Conservation (phyloP, 805 yeast genomes). For the Barnettozyma vustinii region DNA sequence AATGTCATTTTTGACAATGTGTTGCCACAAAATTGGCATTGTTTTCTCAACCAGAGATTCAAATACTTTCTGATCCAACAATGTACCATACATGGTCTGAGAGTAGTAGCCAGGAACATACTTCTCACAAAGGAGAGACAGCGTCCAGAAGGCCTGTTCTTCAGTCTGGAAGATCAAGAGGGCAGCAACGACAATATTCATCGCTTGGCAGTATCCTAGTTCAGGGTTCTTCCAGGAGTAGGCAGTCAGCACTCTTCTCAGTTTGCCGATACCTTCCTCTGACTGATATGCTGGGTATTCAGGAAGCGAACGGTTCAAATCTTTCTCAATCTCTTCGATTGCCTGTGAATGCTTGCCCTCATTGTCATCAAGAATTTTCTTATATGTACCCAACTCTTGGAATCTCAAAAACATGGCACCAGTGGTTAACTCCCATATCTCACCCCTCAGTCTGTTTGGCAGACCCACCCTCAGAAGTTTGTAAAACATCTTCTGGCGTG, state of each 20-base stretch:
- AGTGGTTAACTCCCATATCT: slow-evolving; percentile 87
- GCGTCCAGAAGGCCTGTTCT: slow-evolving; percentile 96
- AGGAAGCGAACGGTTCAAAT: slow-evolving; percentile 88
- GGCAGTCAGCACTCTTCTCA: slow-evolving; percentile 85
- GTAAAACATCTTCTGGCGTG: slow-evolving; percentile 71
- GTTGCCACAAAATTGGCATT: slow-evolving; percentile 85
- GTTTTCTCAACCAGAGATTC: slow-evolving; percentile 86
- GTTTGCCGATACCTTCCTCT: slow-evolving; percentile 75
- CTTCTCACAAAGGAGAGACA: slow-evolving; percentile 73
- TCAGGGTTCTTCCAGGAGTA: slow-evolving; percentile 97
- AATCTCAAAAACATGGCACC: slow-evolving; percentile 79
- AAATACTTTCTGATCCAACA: slow-evolving; percentile 89
- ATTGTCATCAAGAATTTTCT: slow-evolving; percentile 51
- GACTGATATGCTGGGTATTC: slow-evolving; percentile 93
- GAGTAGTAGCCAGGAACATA: slow-evolving; percentile 95
- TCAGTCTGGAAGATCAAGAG: slow-evolving; percentile 82
- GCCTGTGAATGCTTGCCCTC: slow-evolving; percentile 69
- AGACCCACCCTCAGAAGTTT: slow-evolving; percentile 84
- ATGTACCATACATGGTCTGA: slow-evolving; percentile 94
- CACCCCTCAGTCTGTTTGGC: slow-evolving; percentile 94
- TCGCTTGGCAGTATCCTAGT: slow-evolving; percentile 97
- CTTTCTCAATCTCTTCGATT: slow-evolving; percentile 94
- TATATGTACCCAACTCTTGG: slow-evolving; percentile 56
- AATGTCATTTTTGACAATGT: slow-evolving; percentile 71
- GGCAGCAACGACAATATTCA: slow-evolving; percentile 90